Base-by-base conservation (phyloP, 2,329 filamentous ascomycete genomes). In the Penicillium crustosum region DNA sequence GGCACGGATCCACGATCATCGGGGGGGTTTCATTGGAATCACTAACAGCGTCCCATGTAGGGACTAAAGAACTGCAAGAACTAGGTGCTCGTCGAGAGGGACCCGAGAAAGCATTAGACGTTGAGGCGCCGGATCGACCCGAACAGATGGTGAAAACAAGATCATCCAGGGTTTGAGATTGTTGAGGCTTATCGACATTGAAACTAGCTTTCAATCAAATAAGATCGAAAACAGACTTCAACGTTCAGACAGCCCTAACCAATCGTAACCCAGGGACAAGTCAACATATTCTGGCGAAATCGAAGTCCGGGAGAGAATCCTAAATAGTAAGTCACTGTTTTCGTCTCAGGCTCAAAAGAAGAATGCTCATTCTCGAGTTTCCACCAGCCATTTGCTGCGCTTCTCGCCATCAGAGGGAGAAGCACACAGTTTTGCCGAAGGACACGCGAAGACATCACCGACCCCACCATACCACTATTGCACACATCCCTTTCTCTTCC, bases 1-100 rank as follows among this genome's bases (percentile, higher is more conserved):
- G 50, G 50, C 60, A 27, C 17, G 27, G 15, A 53, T 58, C 53
- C 56, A 53, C 43, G 49, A 55, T 59, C 57, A 53, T 58, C 29
- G 23, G 53, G 38, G 38, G 38, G 15, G 45, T 50, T 58, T 47
- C 49, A 57, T 57, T 57, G 43, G 25, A 57, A 47, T 53, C 49
- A 53, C 42, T 57, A 57, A 41, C 35, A 53, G 49, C 29, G 27
- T 57, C 49, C 49, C 41, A n/a, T 19, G 33, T 19, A 33, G 35
- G 51, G 44, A 55, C 15, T 15, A 27, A 33, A 35, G 27, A 39
- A 31, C 36, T 53, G 55, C 15, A 38, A 49, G 41, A 47, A 53
- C 49, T 57, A 57, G 21, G 29, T 48, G 36, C 49, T 53, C 35
- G 35, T 47, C 42, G 36, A 35, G 52, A 27, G 23, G 12, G 10